These are phyloP conservation scores for Monilinia vaccinii-corymbosi DNA, from an alignment of 2,329 filamentous ascomycete genomes.

Conservation along the genomic window DNA sequence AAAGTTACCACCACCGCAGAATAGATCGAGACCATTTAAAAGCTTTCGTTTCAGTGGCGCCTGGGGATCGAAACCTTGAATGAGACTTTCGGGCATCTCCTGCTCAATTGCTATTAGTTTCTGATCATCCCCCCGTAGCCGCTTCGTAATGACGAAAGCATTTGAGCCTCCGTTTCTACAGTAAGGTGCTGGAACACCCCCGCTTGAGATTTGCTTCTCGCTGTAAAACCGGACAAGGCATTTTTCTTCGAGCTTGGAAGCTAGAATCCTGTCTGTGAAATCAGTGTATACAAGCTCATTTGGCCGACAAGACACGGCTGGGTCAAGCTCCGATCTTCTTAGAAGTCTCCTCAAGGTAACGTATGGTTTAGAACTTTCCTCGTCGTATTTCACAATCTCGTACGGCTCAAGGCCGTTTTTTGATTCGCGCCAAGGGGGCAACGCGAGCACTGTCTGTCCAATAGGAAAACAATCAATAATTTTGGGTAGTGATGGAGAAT, in stretches of 20 bases:
- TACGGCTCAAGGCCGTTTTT: conserved; percentile 46
- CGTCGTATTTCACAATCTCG: conserved; percentile 40
- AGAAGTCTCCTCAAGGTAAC: conserved; percentile 43
- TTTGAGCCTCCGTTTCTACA: conserved; percentile 55
- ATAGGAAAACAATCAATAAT: conserved; percentile 30
- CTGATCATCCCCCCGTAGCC: conserved; percentile 24
- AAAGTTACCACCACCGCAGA: conserved; percentile 70
- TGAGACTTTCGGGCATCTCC: conserved; percentile 32
- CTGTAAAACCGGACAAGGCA: conserved; percentile 53
- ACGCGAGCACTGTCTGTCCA: conserved; percentile 48
- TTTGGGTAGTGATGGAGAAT: conserved; percentile 1
- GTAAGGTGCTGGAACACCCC: conserved; percentile 52
- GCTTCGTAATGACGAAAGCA: conserved; percentile 52
- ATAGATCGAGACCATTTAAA: conserved; percentile 59
- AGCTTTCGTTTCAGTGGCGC: conserved; percentile 26
- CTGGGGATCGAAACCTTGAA: conserved; percentile 47
- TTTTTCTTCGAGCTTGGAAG: conserved; percentile 38
- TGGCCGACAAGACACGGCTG: conserved; percentile 14
- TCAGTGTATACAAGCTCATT: conserved; percentile 47
- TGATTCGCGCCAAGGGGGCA: conserved; percentile 34
- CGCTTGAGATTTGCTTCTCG: conserved; percentile 25
- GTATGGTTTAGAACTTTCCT: conserved; percentile 21
- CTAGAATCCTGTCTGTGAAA: conserved; percentile 33
- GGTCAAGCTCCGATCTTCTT: conserved; percentile 38
- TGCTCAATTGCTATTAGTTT: conserved; percentile 31